These are phyloP conservation scores for Fusarium incarnatum DNA, from an alignment of 2,329 filamentous ascomycete genomes.

Conservation along the genomic window DNA sequence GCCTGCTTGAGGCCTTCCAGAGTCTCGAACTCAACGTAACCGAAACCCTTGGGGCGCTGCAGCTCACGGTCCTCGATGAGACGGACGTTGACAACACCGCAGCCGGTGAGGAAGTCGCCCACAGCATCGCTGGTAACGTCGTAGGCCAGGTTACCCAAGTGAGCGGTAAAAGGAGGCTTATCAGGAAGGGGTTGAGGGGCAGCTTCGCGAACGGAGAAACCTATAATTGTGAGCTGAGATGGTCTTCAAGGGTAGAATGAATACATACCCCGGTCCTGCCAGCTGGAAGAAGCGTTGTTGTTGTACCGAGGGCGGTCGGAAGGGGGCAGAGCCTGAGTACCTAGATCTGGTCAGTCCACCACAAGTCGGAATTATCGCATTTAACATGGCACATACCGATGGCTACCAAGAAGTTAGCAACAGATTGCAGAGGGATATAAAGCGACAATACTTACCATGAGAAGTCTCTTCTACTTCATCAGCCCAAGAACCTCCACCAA, in stretches of 20 bases:
- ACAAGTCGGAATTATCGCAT: conserved; percentile 19
- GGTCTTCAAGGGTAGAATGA: neutral
- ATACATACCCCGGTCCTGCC: conserved; percentile 59
- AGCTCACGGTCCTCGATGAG: conserved; percentile 97
- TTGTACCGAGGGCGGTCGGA: conserved; percentile 58
- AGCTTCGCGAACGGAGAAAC: conserved; percentile 75
- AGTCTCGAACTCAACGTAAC: conserved; percentile 92
- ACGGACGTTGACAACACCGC: conserved; percentile 88
- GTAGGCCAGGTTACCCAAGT: conserved; percentile 96
- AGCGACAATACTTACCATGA: conserved; percentile 68
- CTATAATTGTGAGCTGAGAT: conserved; percentile 52
- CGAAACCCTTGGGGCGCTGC: conserved; percentile 95
- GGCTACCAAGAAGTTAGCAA: conserved; percentile 50
- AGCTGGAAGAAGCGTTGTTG: conserved; percentile 51
- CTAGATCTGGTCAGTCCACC: conserved; percentile 52
- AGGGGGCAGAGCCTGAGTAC: conserved; percentile 68
- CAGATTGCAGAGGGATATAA: conserved; percentile 31
- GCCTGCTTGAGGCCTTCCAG: conserved; percentile 93
- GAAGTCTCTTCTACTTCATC: conserved; percentile 94
- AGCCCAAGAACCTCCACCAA: conserved; percentile 86
- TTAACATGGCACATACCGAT: conserved; percentile 50
- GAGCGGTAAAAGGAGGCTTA: conserved; percentile 93
- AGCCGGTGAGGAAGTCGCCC: conserved; percentile 85
- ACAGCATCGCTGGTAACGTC: conserved; percentile 88
- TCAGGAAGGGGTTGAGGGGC: conserved; percentile 81